phyloP scores from a whole-genome alignment of 371 early-diverging fungal genomes.

The Mucor lusitanicus region DNA sequence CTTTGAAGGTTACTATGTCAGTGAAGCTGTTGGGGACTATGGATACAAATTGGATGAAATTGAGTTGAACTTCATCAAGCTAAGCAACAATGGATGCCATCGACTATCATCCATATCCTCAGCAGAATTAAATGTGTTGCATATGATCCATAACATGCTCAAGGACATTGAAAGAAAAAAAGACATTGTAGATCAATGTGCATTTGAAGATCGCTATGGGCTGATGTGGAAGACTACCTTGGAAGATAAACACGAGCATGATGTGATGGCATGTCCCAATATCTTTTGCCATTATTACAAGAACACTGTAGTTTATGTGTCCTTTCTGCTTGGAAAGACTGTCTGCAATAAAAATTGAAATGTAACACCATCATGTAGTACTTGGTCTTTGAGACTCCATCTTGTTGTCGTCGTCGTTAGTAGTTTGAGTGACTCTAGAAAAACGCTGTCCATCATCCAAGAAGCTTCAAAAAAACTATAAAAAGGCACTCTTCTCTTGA shows the following conservation, averaged over 20 bases:
- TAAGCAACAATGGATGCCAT: neutral
- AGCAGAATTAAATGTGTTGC: neutral
- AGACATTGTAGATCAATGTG: neutral
- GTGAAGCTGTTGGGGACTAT: conserved; percentile 12
- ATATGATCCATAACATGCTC: neutral
- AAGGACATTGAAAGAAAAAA: neutral
- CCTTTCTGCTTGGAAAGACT: neutral
- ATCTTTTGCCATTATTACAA: neutral
- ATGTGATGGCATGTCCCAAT: neutral
- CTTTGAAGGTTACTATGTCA: neutral
- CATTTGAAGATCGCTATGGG: neutral
- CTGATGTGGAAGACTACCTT: neutral
- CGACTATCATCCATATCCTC: neutral
- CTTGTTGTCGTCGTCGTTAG: neutral
- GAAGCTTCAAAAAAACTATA: conserved; percentile 12
- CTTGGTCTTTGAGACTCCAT: neutral
- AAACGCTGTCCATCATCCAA: neutral
- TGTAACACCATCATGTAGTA: neutral
- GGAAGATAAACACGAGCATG: neutral
- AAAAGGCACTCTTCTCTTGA: conserved; percentile 1
- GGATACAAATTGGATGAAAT: neutral
- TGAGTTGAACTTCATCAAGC: neutral
- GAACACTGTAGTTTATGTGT: neutral
- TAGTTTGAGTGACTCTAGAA: neutral
- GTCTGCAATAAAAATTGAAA: neutral